Evolutionary conservation across 768 basidiomycete genomes (phyloP), one percentile per base, ranked within the genome.

Genomic region (Lactarius evosmus): DNA sequence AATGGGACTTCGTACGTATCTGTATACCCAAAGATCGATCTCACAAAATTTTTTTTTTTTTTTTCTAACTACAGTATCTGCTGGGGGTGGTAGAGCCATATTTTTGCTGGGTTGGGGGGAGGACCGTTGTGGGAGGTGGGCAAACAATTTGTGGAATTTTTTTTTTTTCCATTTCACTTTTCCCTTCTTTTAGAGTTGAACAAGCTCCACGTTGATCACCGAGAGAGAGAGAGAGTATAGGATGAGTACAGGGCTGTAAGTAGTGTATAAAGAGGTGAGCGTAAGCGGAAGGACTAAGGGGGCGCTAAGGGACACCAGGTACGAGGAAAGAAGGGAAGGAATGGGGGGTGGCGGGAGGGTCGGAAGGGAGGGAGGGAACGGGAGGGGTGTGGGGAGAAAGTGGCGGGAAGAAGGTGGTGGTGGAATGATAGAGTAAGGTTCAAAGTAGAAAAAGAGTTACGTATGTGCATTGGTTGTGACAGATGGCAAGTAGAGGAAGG

Each of bases 391-490:
- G 60, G 52, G 33, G 44, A 44, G 9, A 19, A 50, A 51, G 62
- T 33, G 25, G 41, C 8, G 50, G 16, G 27, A 27, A 30, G 16
- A 32, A 29, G 16, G 44, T 27, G 5, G 44, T 4, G 27, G 32
- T 32, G 30, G 59, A 51, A 34, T 58, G 57, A 58, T 58, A 46
- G 33, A 50, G 49, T 59, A 59, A 51, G 46, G 41, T 58, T 58
- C 33, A 46, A 49, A 46, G 29, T 46, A 32, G 38, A 36, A 40
- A 32, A 40, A 32, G 40, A 33, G 41, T 58, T 58, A 58, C 56
- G 56, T 58, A 44, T 44, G n/a, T 3, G 41, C 11, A 25, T 7
- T n/a, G 7, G 7, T 29, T 40, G 40, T 49, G 57, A 49, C 57
- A 58, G 57, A 58, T 58, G 56, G 40, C 19, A 32, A 44, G 53